Evolutionary conservation across 768 basidiomycete genomes (phyloP), one percentile per base, ranked within the genome.

Genomic region (Lactarius akahatsu): DNA sequence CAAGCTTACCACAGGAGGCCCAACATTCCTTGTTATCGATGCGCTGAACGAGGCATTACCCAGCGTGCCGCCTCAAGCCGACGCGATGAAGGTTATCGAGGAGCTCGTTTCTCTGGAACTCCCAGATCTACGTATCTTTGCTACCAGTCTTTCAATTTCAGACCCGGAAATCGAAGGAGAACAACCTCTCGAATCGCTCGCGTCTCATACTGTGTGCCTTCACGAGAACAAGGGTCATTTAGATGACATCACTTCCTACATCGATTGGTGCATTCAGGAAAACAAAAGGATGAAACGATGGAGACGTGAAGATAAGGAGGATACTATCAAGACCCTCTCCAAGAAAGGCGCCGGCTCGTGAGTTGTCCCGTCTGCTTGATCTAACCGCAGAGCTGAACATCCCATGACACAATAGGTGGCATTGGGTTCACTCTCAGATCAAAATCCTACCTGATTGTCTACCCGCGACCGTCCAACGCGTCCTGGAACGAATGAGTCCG

Each of bases 371-470:
- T 30, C 30, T 54, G 10, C 18, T 13, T 41, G n/a, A 45, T 52
- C n/a, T 16, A 1, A 60, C 13, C 47, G 23, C 18, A 36, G 20
- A 41, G n/a, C 23, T 26, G 38, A 23, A 34, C 40, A 23, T 16
- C 20, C 26, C 55, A 8, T 38, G 36, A 40, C 50, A 16, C 43
- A 43, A 52, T 47, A 76, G 75, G 66, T 75, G 73, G 62, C 68
- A 70, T 4, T 73, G 71, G 66, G 70, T 74, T 20, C 18, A 62
- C 3, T 74, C 68, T 36, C 74, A 75, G 55, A 36, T 76, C 23
- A 67, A 64, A 23, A 57, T 62, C 52, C 60, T 76, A 4, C 58
- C 57, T 3, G 28, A 61, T 2, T 74, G 72, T 54, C 61, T 58
- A 30, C 47, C 59, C 32, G 57, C 45, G 0, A 63, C 65, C n/a